phyloP scores from a whole-genome alignment of 495 filamentous ascomycete genomes.

The Extremus antarcticus region DNA sequence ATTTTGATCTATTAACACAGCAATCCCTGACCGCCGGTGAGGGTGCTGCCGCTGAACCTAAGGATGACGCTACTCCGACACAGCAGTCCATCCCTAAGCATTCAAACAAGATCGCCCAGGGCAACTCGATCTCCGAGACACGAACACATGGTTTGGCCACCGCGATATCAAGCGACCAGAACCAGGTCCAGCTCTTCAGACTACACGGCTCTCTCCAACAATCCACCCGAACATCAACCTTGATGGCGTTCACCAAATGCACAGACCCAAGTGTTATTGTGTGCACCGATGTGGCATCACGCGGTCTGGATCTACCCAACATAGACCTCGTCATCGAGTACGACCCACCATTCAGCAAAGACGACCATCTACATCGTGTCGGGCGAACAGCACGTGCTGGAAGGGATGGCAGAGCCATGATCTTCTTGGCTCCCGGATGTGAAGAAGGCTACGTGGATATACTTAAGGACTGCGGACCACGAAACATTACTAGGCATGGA shows the following conservation, averaged over 20 bases:
- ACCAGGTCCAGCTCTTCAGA: slow-evolving; percentile 56
- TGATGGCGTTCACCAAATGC: slow-evolving; percentile 57
- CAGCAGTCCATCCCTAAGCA: background rate
- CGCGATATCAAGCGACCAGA: slow-evolving; percentile 18
- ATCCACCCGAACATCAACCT: slow-evolving; percentile 70
- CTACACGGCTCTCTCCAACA: slow-evolving; percentile 93
- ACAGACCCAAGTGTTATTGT: slow-evolving; percentile 65
- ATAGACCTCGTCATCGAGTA: slow-evolving; percentile 91
- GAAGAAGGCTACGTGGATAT: slow-evolving; percentile 84
- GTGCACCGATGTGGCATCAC: slow-evolving; percentile 89
- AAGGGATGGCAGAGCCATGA: slow-evolving; percentile 69
- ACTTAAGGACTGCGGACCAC: slow-evolving; percentile 49
- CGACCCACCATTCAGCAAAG: slow-evolving; percentile 79
- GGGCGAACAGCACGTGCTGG: slow-evolving; percentile 91
- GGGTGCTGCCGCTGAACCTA: background rate
- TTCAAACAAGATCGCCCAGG: slow-evolving; percentile 24
- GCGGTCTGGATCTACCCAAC: slow-evolving; percentile 86
- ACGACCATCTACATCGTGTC: slow-evolving; percentile 88
- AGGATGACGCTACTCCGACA: slow-evolving; percentile 2
- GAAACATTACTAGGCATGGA: slow-evolving; percentile 44
- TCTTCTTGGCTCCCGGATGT: slow-evolving; percentile 80
- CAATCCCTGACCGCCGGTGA: slow-evolving; percentile 14
- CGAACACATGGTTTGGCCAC: slow-evolving; percentile 19
- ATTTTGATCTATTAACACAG: slow-evolving; percentile 74
- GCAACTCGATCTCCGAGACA: slow-evolving; percentile 19